phyloP scores from a whole-genome alignment of 176 grass and related monocot genomes.

The Zea mays region DNA sequence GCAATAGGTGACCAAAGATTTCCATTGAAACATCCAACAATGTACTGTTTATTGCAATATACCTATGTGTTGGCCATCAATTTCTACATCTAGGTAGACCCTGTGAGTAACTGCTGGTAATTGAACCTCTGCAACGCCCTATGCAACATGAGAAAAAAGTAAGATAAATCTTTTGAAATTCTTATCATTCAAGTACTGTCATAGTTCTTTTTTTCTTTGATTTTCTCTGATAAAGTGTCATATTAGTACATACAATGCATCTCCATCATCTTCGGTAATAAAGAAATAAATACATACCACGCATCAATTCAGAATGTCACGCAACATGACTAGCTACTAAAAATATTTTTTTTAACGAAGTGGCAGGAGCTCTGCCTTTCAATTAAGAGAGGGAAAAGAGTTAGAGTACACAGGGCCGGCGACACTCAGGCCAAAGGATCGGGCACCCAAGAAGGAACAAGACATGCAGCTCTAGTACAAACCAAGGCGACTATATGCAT shows the following conservation, averaged over 20 bases:
- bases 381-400: no score
- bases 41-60: conserved; percentile 4
- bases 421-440: no score
- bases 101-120: conserved; percentile 75
- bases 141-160: conserved; percentile 8
- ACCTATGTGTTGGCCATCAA: conserved; percentile 89
- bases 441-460: no score
- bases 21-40: not conserved
- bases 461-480: no score
- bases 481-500: no score
- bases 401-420: no score
- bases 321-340: not conserved
- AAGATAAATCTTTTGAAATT: conserved; percentile 10
- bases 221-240: not conserved
- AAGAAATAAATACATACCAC: not conserved
- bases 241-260: not conserved
- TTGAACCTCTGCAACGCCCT: conserved; percentile 54
- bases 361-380: no score
- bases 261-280: not conserved
- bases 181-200: not conserved
- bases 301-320: not conserved
- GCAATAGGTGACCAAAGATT: not conserved
- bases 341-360: no score
- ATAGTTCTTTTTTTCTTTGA: not conserved
- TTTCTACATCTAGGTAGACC: conserved; percentile 89